phyloP scores from a whole-genome alignment of 257 asterid genomes.

The Euphrasia confusa region DNA sequence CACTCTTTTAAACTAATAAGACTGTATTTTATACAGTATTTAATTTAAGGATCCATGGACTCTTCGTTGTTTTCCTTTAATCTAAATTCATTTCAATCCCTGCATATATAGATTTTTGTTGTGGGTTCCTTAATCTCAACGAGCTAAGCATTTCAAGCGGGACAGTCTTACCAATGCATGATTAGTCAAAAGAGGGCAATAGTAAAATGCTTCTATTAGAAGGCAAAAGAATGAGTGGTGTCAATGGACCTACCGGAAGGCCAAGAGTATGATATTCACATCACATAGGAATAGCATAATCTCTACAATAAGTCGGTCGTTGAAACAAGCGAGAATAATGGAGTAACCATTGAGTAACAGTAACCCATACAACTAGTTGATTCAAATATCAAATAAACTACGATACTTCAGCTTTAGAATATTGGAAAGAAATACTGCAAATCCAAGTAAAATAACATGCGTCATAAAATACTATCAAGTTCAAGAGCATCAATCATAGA shows the following conservation, averaged over 20 bases:
- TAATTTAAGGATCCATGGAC: no score
- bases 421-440: slow-evolving; percentile 17
- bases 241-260: background rate
- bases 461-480: background rate
- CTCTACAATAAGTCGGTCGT: background rate
- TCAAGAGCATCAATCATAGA: background rate
- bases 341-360: background rate
- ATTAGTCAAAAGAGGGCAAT: background rate
- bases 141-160: background rate
- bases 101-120: background rate
- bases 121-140: slow-evolving; percentile 4
- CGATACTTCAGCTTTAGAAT: slow-evolving; percentile 2
- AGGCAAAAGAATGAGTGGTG: background rate
- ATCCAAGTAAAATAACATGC: slow-evolving; percentile 11
- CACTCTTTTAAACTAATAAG: no score
- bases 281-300: slow-evolving; percentile 32
- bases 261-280: background rate
- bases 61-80: no score
- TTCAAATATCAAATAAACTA: background rate
- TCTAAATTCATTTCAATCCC: no score
- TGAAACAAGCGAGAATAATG: no score
- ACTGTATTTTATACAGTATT: no score
- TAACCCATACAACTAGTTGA: slow-evolving; percentile 10
- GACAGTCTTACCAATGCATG: background rate
- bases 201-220: background rate